phyloP scores from a whole-genome alignment of 805 yeast species.

The Priceomyces fermenticarens region DNA sequence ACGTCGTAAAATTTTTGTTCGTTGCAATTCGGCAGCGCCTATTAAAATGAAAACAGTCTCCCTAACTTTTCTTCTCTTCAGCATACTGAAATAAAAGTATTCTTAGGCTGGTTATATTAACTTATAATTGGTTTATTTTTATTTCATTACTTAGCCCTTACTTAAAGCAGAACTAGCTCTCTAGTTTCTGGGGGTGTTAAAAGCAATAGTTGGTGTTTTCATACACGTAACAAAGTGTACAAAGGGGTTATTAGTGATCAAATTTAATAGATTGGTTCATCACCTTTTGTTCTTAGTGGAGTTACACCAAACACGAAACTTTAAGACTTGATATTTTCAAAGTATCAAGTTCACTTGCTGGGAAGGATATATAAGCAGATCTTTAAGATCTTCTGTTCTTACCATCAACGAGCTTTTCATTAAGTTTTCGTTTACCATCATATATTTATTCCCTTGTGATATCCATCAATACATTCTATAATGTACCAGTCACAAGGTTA shows the following conservation, averaged over 20 bases:
- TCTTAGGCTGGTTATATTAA: conserved; percentile 12
- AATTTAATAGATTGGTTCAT: no score
- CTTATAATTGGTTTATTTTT: conserved; percentile 12
- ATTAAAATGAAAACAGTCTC: conserved; percentile 1
- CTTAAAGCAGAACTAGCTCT: conserved; percentile 1
- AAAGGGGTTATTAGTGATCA: no score
- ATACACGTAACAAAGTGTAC: no score
- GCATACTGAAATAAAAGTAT: conserved; percentile 7
- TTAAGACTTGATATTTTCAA: no score
- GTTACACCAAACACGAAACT: no score
- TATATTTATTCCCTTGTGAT: not conserved
- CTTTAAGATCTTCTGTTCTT: no score
- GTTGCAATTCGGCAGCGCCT: conserved; percentile 1
- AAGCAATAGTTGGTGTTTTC: no score
- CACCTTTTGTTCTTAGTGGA: no score
- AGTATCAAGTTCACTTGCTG: no score
- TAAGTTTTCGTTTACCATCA: conserved; percentile 28
- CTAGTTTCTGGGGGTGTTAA: conserved; percentile 2
- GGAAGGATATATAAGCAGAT: no score
- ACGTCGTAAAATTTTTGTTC: not conserved
- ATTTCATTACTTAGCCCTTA: conserved; percentile 7
- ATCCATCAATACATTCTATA: not conserved
- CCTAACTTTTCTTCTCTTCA: conserved; percentile 6
- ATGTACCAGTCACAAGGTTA: conserved; percentile 18
- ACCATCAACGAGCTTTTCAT: conserved; percentile 35